Conservation (phyloP, 495 filamentous ascomycete genomes). For the Bacidia rubella region DNA sequence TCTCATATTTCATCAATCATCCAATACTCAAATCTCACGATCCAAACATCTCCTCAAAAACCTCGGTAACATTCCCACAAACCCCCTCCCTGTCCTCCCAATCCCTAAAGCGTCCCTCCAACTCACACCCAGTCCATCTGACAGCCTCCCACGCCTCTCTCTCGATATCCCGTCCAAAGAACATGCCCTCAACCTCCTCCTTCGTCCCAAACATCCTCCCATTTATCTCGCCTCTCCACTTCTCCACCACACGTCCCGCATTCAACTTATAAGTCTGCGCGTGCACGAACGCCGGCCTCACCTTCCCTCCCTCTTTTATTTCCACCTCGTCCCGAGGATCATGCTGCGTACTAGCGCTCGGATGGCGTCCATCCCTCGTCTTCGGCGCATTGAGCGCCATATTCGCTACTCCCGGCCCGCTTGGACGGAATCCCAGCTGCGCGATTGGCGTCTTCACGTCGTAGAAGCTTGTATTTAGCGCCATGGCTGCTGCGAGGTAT, state of each 20-base stretch:
- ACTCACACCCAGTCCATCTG: conserved; percentile 18
- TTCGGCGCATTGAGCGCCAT: conserved; percentile 6
- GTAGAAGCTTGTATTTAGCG: conserved; percentile 36
- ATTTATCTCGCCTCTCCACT: conserved; percentile 16
- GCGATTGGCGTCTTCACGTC: conserved; percentile 33
- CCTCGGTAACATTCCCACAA: conserved; percentile 2
- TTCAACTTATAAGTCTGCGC: conserved; percentile 25
- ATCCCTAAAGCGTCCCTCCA: conserved; percentile 3
- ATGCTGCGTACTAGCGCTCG: conserved; percentile 33
- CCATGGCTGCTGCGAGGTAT: conserved; percentile 41
- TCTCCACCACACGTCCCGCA: conserved; percentile 16
- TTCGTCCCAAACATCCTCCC: conserved; percentile 31
- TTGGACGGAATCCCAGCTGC: conserved; percentile 26
- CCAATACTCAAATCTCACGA: too few species aligned
- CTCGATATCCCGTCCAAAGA: conserved; percentile 27
- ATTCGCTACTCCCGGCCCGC: not conserved
- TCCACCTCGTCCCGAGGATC: conserved; percentile 30
- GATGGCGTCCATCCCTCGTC: conserved; percentile 19
- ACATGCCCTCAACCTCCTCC: conserved; percentile 23
- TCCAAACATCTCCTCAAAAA: not conserved
- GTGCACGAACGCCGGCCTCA: conserved; percentile 22
- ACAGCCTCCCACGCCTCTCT: conserved; percentile 24
- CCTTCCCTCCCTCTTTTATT: not conserved
- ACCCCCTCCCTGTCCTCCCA: conserved; percentile 5
- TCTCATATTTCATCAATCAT: too few species aligned